Percentiles rank a stretch among this genome's conserved stretches.
Evolutionary conservation across 306 rosid genomes (phyloP).

Genomic region (Trifolium fragiferum): DNA sequence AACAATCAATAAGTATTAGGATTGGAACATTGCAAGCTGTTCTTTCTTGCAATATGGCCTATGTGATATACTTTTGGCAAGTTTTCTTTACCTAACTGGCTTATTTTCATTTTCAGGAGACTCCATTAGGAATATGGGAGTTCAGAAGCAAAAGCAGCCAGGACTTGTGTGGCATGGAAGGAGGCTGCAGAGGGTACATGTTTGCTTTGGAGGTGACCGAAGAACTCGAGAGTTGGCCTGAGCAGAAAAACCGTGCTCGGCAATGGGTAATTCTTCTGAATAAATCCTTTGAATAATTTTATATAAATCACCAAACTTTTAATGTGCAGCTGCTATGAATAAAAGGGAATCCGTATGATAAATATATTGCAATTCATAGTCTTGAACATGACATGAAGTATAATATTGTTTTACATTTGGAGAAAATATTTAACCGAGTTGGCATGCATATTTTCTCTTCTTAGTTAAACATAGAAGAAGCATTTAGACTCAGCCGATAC

Average conservation of each 20-base stretch:
- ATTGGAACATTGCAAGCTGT: neutral
- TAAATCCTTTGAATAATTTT: slow-evolving; percentile 7
- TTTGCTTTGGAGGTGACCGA: slow-evolving; percentile 85
- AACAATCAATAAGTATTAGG: neutral
- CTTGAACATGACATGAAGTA: neutral
- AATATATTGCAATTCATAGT: neutral
- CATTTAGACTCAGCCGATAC: slow-evolving; percentile 75
- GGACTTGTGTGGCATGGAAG: slow-evolving; percentile 59
- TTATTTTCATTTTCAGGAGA: slow-evolving; percentile 60
- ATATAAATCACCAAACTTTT: slow-evolving; percentile 10
- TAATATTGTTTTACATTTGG: neutral
- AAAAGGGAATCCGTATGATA: slow-evolving; percentile 5
- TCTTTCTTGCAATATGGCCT: neutral
- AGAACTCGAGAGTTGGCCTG: slow-evolving; percentile 83
- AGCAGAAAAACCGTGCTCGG: slow-evolving; percentile 65
- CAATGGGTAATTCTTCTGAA: slow-evolving; percentile 63
- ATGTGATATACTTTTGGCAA: slow-evolving; percentile 16
- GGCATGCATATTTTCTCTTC: slow-evolving; percentile 16
- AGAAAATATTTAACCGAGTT: slow-evolving; percentile 27
- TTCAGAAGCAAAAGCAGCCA: slow-evolving; percentile 87
- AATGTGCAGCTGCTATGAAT: slow-evolving; percentile 46
- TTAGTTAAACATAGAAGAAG: slow-evolving; percentile 67
- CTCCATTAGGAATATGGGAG: slow-evolving; percentile 81
- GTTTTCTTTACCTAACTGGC: slow-evolving; percentile 7
- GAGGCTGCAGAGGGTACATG: slow-evolving; percentile 90